Conservation (phyloP, 176 grass and related monocot species). For the Eleusine coracana region DNA sequence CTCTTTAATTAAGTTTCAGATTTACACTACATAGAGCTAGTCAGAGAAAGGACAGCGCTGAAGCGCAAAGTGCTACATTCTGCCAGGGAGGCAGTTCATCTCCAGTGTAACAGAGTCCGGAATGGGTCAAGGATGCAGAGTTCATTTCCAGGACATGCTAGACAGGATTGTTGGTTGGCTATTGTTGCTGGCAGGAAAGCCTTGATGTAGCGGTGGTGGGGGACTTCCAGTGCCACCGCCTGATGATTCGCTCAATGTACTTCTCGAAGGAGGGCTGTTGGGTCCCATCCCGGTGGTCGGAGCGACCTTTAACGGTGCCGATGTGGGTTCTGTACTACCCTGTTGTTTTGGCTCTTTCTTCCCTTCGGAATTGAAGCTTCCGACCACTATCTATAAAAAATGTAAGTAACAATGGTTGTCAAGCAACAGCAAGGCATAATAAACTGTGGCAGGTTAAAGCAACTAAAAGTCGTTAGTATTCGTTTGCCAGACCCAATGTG, state of each 20-base stretch:
- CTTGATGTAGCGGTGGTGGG: slow-evolving; percentile 59
- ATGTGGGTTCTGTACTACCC: slow-evolving; percentile 39
- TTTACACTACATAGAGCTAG: slow-evolving; percentile 53
- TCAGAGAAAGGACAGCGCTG: slow-evolving; percentile 14
- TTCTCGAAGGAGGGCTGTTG: slow-evolving; percentile 72
- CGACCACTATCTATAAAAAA: slow-evolving; percentile 66
- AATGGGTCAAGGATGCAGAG: slow-evolving; percentile 28
- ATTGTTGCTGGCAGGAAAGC: slow-evolving; percentile 48
- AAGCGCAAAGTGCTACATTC: slow-evolving; percentile 28
- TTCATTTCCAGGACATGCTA: slow-evolving; percentile 86
- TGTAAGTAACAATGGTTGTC: background rate
- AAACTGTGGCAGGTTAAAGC: slow-evolving; percentile 1
- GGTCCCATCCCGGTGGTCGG: slow-evolving; percentile 25
- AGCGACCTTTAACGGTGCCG: slow-evolving; percentile 41
- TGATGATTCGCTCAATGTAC: slow-evolving; percentile 71
- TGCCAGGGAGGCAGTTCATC: slow-evolving; percentile 16
- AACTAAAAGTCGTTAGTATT: background rate
- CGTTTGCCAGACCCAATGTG: background rate
- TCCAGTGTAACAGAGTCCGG: background rate
- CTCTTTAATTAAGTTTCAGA: slow-evolving; percentile 44
- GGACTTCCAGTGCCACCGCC: slow-evolving; percentile 71
- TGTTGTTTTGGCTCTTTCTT: slow-evolving; percentile 63
- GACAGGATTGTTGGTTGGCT: slow-evolving; percentile 64
- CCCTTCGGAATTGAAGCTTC: slow-evolving; percentile 77
- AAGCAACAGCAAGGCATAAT: background rate